Percentiles rank a stretch among this genome's conserved stretches.
phyloP scores from a whole-genome alignment of 2,329 filamentous ascomycete genomes.

The Epichloe elymi region DNA sequence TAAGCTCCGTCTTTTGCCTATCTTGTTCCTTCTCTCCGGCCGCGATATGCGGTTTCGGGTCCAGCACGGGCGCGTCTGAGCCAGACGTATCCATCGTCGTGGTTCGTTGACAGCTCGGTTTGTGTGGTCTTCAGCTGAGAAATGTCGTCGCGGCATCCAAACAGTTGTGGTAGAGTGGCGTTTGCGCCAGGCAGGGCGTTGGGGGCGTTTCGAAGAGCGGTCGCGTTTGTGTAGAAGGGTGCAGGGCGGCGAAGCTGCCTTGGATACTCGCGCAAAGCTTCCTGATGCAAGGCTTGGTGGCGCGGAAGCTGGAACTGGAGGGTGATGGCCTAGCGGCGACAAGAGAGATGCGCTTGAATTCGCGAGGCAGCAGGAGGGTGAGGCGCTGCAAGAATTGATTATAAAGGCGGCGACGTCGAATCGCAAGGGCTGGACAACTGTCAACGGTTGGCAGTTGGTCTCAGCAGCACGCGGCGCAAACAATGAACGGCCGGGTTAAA shows the following conservation, averaged over 20 bases:
- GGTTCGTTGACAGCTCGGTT: slow-evolving; percentile 16
- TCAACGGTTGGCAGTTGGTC: slow-evolving; percentile 2
- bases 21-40: slow-evolving; percentile 17
- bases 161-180: slow-evolving; percentile 10
- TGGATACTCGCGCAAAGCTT: background rate
- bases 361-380: background rate
- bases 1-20: slow-evolving; percentile 20
- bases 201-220: background rate
- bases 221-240: background rate
- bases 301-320: background rate
- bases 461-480: slow-evolving; percentile 1
- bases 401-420: background rate
- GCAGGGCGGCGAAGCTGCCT: background rate
- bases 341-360: background rate
- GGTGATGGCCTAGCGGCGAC: background rate
- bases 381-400: background rate
- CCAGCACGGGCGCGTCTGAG: slow-evolving; percentile 26
- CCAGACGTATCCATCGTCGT: slow-evolving; percentile 40
- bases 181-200: slow-evolving; percentile 3
- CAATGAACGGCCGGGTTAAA: background rate
- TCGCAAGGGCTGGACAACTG: background rate
- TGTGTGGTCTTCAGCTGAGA: background rate
- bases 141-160: background rate
- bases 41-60: slow-evolving; percentile 32
- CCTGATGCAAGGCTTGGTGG: background rate